These are phyloP conservation scores for Fusarium mexicanum DNA, from an alignment of 2,329 filamentous ascomycete genomes.

Conservation along the genomic window DNA sequence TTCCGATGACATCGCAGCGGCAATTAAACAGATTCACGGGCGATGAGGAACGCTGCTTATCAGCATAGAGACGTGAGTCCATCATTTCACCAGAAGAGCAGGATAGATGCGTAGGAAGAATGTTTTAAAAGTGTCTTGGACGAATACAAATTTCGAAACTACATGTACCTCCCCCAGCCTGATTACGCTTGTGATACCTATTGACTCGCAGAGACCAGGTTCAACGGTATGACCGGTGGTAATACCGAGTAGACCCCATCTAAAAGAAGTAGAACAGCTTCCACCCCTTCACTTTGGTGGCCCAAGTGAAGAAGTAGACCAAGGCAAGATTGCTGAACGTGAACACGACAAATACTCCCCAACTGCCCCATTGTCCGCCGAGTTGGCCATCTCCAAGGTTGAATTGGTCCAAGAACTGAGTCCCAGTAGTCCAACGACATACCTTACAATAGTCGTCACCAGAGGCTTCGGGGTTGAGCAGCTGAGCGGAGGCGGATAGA, in stretches of 20 bases:
- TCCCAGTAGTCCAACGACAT: background rate
- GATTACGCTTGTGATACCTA: no score
- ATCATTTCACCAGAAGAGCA: no score
- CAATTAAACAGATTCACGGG: background rate
- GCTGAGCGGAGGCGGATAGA: background rate
- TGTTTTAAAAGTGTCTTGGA: background rate
- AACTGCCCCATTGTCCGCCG: background rate
- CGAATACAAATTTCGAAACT: background rate
- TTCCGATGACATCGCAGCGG: background rate
- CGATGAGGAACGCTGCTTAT: no score
- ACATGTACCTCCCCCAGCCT: background rate
- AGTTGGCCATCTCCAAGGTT: background rate
- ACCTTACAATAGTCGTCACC: background rate
- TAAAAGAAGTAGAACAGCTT: background rate
- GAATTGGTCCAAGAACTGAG: background rate
- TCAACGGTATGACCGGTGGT: background rate
- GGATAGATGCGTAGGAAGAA: fast-evolving
- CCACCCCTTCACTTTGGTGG: background rate
- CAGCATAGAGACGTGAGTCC: no score
- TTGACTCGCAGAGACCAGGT: no score
- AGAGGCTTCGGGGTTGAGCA: background rate
- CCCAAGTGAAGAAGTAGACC: background rate
- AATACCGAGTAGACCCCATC: no score
- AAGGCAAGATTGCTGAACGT: background rate
- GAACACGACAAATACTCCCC: background rate